phyloP scores from a whole-genome alignment of 140 eudicot genomes.

The Ambrosia hybrid region DNA sequence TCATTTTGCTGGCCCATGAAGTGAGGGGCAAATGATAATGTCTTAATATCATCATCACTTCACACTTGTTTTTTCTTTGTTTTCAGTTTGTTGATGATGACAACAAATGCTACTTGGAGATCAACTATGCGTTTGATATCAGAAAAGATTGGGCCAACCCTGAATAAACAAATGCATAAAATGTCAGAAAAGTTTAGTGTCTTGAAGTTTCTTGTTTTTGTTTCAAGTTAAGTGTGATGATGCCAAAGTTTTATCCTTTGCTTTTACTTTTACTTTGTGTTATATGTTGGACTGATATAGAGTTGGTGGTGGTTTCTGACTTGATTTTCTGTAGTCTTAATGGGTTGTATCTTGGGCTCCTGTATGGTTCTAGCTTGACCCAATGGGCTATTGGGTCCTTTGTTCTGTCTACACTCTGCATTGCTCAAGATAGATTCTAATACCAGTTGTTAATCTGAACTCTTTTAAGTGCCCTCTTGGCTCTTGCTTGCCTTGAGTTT shows the following conservation, averaged over 20 bases:
- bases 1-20: slow-evolving; percentile 39
- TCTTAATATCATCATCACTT: slow-evolving; percentile 1
- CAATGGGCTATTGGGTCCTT: slow-evolving; percentile 13
- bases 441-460: too few species aligned
- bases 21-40: slow-evolving; percentile 33
- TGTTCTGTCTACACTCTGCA: not conserved
- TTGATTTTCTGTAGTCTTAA: slow-evolving; percentile 12
- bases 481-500: too few species aligned
- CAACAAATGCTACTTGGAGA: slow-evolving; percentile 65
- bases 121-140: slow-evolving; percentile 59
- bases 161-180: slow-evolving; percentile 5
- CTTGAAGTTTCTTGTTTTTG: slow-evolving; percentile 22
- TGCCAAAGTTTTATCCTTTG: slow-evolving; percentile 19
- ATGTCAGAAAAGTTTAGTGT: not conserved
- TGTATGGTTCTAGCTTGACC: not conserved
- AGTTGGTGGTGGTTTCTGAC: slow-evolving; percentile 6
- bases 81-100: slow-evolving; percentile 71
- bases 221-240: slow-evolving; percentile 15
- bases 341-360: slow-evolving; percentile 22
- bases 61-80: slow-evolving; percentile 1
- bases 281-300: slow-evolving; percentile 22
- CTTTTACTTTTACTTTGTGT: not conserved
- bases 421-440: not conserved
- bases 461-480: too few species aligned
- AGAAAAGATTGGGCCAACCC: slow-evolving; percentile 47